Percentiles rank a stretch among this genome's conserved stretches.
Conservation (phyloP, 805 yeast genomes). For the Monosporozyma siamensis region DNA sequence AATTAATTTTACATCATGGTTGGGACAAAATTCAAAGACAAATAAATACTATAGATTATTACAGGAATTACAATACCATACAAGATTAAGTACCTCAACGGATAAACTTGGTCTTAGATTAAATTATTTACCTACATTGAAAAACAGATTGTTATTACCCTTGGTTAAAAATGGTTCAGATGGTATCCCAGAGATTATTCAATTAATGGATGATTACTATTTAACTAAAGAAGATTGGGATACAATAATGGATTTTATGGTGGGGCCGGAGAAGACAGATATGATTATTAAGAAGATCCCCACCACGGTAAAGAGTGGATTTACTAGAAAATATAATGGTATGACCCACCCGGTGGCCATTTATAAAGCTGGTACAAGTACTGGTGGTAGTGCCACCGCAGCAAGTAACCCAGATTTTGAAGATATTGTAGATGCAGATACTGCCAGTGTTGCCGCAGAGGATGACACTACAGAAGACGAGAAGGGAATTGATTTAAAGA, state of each 20-base stretch:
- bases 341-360: conserved; percentile 77
- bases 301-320: conserved; percentile 70
- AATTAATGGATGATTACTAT: conserved; percentile 75
- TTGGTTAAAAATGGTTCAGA: conserved; percentile 45
- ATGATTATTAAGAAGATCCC: conserved; percentile 50
- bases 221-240: conserved; percentile 92
- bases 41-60: conserved; percentile 69
- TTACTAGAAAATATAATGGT: conserved; percentile 77
- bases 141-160: conserved; percentile 49
- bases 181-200: conserved; percentile 58
- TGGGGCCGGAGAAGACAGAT: conserved; percentile 49
- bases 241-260: conserved; percentile 68
- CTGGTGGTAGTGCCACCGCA: conserved; percentile 26
- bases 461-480: conserved; percentile 24
- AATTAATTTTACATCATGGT: conserved; percentile 72
- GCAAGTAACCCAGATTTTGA: conserved; percentile 29
- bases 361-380: conserved; percentile 59
- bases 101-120: conserved; percentile 65
- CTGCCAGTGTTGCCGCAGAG: conserved; percentile 23
- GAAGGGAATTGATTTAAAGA: conserved; percentile 29
- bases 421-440: conserved; percentile 31
- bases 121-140: conserved; percentile 62
- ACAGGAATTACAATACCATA: conserved; percentile 83
- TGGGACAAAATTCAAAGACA: conserved; percentile 82
- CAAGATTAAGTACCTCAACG: conserved; percentile 70